phyloP scores from a whole-genome alignment of 345 rosid genomes.

The Reutealis trisperma region DNA sequence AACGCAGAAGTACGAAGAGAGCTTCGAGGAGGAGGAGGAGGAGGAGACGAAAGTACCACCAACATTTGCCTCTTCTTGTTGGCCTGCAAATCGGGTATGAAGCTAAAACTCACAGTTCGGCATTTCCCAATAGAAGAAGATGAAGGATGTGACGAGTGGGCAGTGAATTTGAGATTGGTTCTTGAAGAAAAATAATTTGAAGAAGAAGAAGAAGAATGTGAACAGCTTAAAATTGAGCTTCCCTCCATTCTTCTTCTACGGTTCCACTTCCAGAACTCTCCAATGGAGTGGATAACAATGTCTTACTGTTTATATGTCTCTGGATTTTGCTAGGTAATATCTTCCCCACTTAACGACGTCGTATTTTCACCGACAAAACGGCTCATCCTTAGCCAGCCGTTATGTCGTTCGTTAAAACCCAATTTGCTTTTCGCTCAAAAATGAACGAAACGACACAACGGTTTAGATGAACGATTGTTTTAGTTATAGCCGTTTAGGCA shows the following conservation, averaged over 20 bases:
- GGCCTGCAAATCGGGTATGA: background rate
- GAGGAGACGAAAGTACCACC: background rate
- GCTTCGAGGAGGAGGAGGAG: slow-evolving; percentile 19
- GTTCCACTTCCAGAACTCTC: background rate
- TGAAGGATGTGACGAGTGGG: slow-evolving; percentile 12
- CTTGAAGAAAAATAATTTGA: slow-evolving; percentile 6
- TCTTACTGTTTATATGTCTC: background rate
- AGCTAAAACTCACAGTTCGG: background rate
- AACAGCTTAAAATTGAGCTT: slow-evolving; percentile 37
- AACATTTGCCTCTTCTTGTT: background rate
- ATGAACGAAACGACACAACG: no score
- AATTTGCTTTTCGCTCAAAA: no score
- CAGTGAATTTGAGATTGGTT: slow-evolving; percentile 12
- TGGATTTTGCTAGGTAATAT: background rate
- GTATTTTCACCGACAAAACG: background rate
- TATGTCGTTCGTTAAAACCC: no score
- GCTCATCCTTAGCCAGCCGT: no score
- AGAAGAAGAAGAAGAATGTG: background rate
- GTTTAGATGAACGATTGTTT: no score
- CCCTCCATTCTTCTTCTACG: slow-evolving; percentile 45
- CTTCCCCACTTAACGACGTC: background rate
- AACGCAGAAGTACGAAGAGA: slow-evolving; percentile 45
- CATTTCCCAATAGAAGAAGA: slow-evolving; percentile 7
- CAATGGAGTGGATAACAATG: slow-evolving; percentile 3
- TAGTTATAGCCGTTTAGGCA: no score